Evolutionary conservation across 1,139 yeast species (phyloP).

Genomic region (Debaryomyces robertsiae): DNA sequence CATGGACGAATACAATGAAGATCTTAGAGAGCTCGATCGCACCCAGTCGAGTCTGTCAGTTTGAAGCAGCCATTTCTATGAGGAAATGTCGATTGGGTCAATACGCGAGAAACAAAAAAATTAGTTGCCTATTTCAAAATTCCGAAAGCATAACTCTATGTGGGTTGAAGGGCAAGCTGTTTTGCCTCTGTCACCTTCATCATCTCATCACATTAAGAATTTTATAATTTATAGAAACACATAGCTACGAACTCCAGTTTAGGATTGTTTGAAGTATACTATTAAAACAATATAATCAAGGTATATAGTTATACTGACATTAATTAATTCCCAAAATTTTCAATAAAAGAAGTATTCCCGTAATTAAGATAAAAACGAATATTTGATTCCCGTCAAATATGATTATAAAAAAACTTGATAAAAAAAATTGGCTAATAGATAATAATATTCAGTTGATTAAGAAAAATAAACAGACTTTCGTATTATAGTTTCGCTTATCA

Average conservation of each 20-base stretch:
- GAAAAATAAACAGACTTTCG: slow-evolving; percentile 5
- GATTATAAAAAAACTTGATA: slow-evolving; percentile 9
- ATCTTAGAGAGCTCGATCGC: slow-evolving; percentile 1
- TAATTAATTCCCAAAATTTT: slow-evolving; percentile 11
- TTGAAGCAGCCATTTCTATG: slow-evolving; percentile 2
- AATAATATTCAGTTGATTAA: slow-evolving; percentile 11
- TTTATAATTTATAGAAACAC: no score
- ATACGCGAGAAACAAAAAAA: no score
- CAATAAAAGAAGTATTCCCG: slow-evolving; percentile 11
- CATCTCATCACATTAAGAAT: no score
- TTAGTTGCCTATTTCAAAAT: no score
- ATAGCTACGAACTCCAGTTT: not conserved
- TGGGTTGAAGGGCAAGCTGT: no score
- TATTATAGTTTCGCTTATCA: slow-evolving; percentile 4
- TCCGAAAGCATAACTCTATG: no score
- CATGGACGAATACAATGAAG: slow-evolving; percentile 37
- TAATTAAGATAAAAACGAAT: slow-evolving; percentile 7
- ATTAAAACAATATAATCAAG: slow-evolving; percentile 12
- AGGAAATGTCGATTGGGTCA: no score
- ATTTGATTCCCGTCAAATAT: slow-evolving; percentile 17
- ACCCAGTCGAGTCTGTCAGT: not conserved
- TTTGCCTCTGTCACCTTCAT: no score
- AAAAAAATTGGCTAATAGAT: slow-evolving; percentile 13
- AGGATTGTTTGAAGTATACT: slow-evolving; percentile 10
- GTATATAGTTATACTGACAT: slow-evolving; percentile 12